Evolutionary conservation across 2,329 filamentous ascomycete genomes (phyloP).

Genomic region (Pestalotiopsis sp.): DNA sequence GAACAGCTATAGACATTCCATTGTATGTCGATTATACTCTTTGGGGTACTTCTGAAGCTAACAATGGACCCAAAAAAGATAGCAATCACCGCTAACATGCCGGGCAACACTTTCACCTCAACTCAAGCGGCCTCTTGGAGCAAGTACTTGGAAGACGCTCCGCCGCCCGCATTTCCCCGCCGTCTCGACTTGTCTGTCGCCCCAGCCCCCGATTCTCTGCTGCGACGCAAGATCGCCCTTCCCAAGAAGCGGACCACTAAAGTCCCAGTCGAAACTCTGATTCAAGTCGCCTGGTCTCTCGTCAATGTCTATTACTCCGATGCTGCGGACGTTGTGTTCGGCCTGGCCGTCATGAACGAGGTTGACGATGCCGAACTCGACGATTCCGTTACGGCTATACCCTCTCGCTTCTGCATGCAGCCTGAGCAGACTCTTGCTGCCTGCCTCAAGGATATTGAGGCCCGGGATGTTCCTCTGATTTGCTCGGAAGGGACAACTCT

Average conservation of each 20-base stretch:
- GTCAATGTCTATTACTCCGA: conserved; percentile 14
- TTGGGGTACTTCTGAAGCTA: background rate
- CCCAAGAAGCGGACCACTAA: conserved; percentile 5
- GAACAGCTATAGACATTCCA: background rate
- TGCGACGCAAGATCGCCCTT: background rate
- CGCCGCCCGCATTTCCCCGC: background rate
- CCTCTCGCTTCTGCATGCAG: conserved; percentile 4
- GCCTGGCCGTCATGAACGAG: conserved; percentile 7
- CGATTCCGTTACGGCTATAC: background rate
- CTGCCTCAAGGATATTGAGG: background rate
- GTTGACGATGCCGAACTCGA: conserved; percentile 1
- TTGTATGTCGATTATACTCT: background rate
- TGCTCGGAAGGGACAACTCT: conserved; percentile 2
- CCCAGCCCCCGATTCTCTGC: background rate
- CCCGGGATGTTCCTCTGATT: background rate
- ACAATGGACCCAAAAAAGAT: background rate
- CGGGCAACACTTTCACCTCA: background rate
- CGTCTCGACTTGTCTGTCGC: background rate
- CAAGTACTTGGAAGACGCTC: conserved; percentile 4
- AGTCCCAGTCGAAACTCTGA: background rate
- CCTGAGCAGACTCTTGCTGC: conserved; percentile 3
- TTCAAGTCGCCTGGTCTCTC: conserved; percentile 10
- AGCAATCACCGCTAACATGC: background rate
- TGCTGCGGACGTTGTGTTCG: conserved; percentile 12
- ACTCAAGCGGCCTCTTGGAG: background rate